phyloP scores from a whole-genome alignment of 768 basidiomycete genomes.

The Fibroporia radiculosa region DNA sequence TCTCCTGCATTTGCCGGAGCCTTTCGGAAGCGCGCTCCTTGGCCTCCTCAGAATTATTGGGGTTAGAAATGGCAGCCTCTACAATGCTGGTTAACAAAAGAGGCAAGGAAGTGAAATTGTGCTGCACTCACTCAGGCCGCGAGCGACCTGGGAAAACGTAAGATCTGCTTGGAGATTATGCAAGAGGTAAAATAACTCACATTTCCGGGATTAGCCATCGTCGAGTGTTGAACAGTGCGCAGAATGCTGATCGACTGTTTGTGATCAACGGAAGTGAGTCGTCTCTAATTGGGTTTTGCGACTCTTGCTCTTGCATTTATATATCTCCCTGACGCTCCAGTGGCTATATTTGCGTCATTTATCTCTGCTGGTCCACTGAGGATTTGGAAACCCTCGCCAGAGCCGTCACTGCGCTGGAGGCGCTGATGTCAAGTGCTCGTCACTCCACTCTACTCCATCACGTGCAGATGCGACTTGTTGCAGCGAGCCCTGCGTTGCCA shows the following conservation, averaged over 20 bases:
- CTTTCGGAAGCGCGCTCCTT: slow-evolving; percentile 38
- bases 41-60: slow-evolving; percentile 45
- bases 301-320: not conserved
- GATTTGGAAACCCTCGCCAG: not conserved
- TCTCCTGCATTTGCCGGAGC: slow-evolving; percentile 29
- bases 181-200: slow-evolving; percentile 1
- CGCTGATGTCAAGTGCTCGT: not conserved
- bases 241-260: no score
- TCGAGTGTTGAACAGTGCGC: not conserved
- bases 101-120: not conserved
- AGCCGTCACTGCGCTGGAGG: not conserved
- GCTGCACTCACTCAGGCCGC: slow-evolving; percentile 9
- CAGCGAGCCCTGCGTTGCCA: no score
- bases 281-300: no score
- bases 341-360: not conserved
- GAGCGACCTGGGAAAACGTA: slow-evolving; percentile 7
- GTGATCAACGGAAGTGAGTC: no score
- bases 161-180: not conserved
- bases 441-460: no score
- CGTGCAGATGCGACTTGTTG: no score
- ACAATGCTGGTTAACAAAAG: not conserved
- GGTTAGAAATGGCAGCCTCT: slow-evolving; percentile 48
- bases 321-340: not conserved
- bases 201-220: slow-evolving; percentile 11
- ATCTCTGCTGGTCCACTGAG: no score